Evolutionary conservation across 225 moss, liverwort and hornwort species (phyloP).

Genomic region (Physcomitrellopsis africana): DNA sequence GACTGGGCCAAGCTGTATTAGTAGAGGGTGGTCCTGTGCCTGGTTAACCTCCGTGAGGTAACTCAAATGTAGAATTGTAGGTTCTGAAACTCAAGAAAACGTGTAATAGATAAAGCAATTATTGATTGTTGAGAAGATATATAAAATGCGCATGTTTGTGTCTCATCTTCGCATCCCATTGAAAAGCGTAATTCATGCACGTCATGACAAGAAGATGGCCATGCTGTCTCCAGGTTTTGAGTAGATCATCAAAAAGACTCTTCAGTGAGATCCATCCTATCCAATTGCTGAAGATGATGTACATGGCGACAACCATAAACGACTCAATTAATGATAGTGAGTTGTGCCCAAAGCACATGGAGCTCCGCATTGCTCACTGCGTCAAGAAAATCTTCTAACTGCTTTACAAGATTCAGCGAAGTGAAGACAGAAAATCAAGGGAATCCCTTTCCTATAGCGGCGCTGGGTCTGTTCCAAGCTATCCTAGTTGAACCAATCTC

Average conservation of each 20-base stretch:
- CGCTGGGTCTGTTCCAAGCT: constrained; percentile 35
- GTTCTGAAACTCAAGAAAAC: no score
- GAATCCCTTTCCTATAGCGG: constrained; percentile 26
- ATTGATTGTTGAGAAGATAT: no score
- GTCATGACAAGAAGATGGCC: background rate
- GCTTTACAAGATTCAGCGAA: constrained; percentile 10
- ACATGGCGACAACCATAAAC: no score
- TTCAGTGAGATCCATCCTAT: background rate
- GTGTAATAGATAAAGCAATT: no score
- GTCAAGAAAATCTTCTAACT: constrained; percentile 20
- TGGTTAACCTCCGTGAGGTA: no score
- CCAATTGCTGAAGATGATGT: no score
- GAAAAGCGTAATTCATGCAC: background rate
- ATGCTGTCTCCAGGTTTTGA: background rate
- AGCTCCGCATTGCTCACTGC: constrained; percentile 15
- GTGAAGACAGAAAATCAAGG: background rate
- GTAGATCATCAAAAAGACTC: background rate
- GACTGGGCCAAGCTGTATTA: background rate
- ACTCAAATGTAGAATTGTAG: no score
- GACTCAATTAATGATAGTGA: constrained; percentile 1
- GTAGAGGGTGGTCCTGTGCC: background rate
- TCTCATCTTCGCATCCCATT: background rate
- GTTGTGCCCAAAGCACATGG: constrained; percentile 21
- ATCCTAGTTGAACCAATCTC: constrained; percentile 34
- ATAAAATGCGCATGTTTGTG: no score